Evolutionary conservation across 2,329 filamentous ascomycete genomes (phyloP).

Genomic region (Cryphonectria naterciae): DNA sequence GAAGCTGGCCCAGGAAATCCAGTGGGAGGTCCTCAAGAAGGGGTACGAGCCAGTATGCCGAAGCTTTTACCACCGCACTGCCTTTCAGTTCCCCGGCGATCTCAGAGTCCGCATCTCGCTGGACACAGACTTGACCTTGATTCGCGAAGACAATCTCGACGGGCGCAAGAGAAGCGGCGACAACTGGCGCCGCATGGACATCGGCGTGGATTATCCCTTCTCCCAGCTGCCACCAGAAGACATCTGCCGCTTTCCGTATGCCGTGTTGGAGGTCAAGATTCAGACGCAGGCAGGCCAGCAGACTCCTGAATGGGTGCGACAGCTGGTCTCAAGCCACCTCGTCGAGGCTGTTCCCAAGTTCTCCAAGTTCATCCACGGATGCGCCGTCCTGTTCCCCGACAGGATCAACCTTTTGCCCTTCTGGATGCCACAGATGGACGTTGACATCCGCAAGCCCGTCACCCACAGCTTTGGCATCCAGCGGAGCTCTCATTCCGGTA

Average conservation of each 20-base stretch:
- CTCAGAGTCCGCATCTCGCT: constrained; percentile 95
- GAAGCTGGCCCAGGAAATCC: constrained; percentile 85
- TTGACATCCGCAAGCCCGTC: constrained; percentile 92
- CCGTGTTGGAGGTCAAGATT: constrained; percentile 94
- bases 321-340: constrained; percentile 88
- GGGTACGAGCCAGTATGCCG: constrained; percentile 87
- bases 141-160: constrained; percentile 92
- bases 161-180: constrained; percentile 75
- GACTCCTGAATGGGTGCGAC: constrained; percentile 93
- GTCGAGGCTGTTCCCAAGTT: constrained; percentile 99
- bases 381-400: constrained; percentile 81
- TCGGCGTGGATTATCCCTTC: constrained; percentile 95
- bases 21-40: constrained; percentile 89
- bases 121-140: constrained; percentile 94
- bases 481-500: constrained; percentile 73
- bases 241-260: constrained; percentile 91
- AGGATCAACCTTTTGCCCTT: constrained; percentile 90
- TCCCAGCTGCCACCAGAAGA: constrained; percentile 84
- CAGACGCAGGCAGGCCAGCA: constrained; percentile 96
- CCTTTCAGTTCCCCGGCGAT: constrained; percentile 95
- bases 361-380: constrained; percentile 98
- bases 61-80: constrained; percentile 97
- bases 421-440: constrained; percentile 98
- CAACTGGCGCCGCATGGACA: constrained; percentile 97
- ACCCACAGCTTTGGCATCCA: constrained; percentile 91